Base-by-base conservation (phyloP, 2,329 filamentous ascomycete genomes). In the Aschersonia sp. region DNA sequence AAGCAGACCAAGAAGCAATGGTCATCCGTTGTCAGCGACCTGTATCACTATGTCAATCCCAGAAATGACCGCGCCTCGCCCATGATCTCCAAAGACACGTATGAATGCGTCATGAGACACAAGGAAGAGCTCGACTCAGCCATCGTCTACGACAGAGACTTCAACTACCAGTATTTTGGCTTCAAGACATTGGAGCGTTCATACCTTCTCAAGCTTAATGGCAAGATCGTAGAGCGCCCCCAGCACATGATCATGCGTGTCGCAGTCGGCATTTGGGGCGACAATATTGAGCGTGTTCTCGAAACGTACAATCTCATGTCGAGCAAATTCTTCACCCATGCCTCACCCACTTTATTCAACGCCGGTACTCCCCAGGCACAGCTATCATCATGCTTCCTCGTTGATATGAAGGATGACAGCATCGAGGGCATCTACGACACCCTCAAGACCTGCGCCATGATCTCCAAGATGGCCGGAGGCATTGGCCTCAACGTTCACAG, bases 211-310 rank as follows among this genome's bases (percentile, higher is more conserved):
- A 89, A 94, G 64, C 85, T 97, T 55, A 79, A 96, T 59, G 89
- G 89, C 65, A 94, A 96, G 72, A 88, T 97, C 62, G 91, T 89
- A 47, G 92, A 98, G 74, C 82, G 92, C 60, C 92, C 92, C 43
- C 92, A 98, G 70, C 92, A 98, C 73, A 92, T 98, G 89, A 91
- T 98, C 59, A 98, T 98, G 92, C 88, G 92, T 77, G 92, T 98
- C 47, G 80, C 92, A 57, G 91, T 98, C 50, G 92, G 92, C 50
- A 95, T 98, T 58, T 94, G 94, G 74, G 89, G 89, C 51, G 87
- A 95, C 54, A 79, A 97, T 60, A 84, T 98, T 51, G 92, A 97
- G 72, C 87, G 84, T 61, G 91, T 88, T 53, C 82, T 97, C 48
- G 89, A 98, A 77, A 97, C 92, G 42, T 98, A 98, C 75, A 91